Base-by-base conservation (phyloP, 2,329 filamentous ascomycete species). In the Elsinoe australis region DNA sequence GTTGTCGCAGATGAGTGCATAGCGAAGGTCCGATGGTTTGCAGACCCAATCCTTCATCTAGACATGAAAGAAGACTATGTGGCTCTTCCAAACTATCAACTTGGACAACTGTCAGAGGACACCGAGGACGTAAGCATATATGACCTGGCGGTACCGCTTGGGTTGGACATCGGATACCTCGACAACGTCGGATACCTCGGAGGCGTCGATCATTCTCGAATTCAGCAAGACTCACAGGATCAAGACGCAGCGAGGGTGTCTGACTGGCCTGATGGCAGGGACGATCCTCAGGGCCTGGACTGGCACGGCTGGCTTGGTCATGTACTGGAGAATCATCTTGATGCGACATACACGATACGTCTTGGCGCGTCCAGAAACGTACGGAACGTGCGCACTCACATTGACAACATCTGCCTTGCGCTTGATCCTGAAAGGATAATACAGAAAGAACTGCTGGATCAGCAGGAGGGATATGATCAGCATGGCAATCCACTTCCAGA, bases 1-100 rank as follows among this genome's bases (percentile, higher is more conserved):
- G 76, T 79, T 15, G 70, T 78, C 52, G 67, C 73, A 4, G 64
- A 59, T n/a, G 76, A 78, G 53, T 69, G 76, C 19, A 72, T 80
- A 55, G 77, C 77, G 12, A 66, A 63, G 5, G 68, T 81, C 2
- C 67, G 68, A 29, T 81, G 78, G 78, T 78, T 50, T 32, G 15
- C 34, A 3, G 28, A 47, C 14, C 28, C 47, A 15, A 38, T 22
- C 9, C 39, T 53, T 12, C 34, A 48, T 19, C 21, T 48, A 2
- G 45, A 48, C 24, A 10, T 21, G 10, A 31, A 48, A 10, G 24
- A 29, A 19, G 32, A 39, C 4, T 48, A 15, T 31, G 8, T 38
- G 12, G 33, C 45, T 5, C 14, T 38, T n/a, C 15, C 32, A 18
- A 29, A 38, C 15, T 48, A 48, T 12, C 21, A 22, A 6, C 15